Conservation (phyloP, 108 stramenopile species). For the Bacterosira constricta region DNA sequence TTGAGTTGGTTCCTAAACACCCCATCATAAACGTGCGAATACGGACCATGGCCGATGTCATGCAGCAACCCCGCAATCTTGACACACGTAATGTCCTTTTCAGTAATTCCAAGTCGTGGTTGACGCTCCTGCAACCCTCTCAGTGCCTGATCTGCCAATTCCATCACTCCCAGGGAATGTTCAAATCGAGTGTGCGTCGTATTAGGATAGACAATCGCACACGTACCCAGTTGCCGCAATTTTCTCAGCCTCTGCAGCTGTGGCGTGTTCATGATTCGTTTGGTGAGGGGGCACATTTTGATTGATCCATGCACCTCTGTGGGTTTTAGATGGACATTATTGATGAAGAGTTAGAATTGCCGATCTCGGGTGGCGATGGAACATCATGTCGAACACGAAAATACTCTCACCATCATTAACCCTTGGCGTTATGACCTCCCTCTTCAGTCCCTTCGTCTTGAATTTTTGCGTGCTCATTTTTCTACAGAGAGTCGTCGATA, state of each 20-base stretch:
- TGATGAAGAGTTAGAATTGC: neutral
- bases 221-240: conserved; percentile 84
- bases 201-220: conserved; percentile 70
- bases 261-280: conserved; percentile 72
- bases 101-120: conserved; percentile 64
- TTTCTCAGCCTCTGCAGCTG: conserved; percentile 86
- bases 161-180: conserved; percentile 87
- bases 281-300: conserved; percentile 69
- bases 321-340: neutral
- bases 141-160: conserved; percentile 75
- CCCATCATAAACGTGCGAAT: conserved; percentile 82
- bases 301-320: conserved; percentile 71
- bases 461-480: too few species aligned
- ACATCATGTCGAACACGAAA: too few species aligned
- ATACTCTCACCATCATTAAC: neutral
- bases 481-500: too few species aligned
- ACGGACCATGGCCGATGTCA: conserved; percentile 94
- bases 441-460: neutral
- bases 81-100: conserved; percentile 89
- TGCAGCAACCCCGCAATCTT: conserved; percentile 93
- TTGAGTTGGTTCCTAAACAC: conserved; percentile 35
- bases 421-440: too few species aligned
- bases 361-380: too few species aligned
- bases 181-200: conserved; percentile 90
- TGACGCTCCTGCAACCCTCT: conserved; percentile 53